These are phyloP conservation scores for Soucietia sequanensis DNA, from an alignment of 805 yeast species.

Conservation along the genomic window DNA sequence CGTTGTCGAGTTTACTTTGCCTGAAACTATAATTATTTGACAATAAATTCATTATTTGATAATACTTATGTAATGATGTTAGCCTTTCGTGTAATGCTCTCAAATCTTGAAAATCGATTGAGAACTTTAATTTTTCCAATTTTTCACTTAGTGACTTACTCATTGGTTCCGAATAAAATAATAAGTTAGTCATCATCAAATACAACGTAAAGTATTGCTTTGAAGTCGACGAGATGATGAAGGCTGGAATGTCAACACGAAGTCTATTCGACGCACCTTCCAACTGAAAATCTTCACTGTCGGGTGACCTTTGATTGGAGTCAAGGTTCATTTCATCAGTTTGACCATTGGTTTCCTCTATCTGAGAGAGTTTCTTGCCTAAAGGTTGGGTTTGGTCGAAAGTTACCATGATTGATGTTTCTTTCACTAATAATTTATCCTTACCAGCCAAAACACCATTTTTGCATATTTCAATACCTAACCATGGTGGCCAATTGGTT, in stretches of 20 bases:
- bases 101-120: constrained; percentile 68
- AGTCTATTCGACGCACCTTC: constrained; percentile 34
- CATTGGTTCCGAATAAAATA: constrained; percentile 75
- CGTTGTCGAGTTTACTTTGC: constrained; percentile 49
- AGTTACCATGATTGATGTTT: constrained; percentile 60
- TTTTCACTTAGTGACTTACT: constrained; percentile 55
- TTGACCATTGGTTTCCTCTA: constrained; percentile 5
- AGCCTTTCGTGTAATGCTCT: constrained; percentile 48
- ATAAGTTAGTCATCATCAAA: constrained; percentile 57
- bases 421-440: constrained; percentile 56
- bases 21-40: constrained; percentile 49
- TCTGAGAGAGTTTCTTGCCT: constrained; percentile 13
- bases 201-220: constrained; percentile 68
- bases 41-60: constrained; percentile 39
- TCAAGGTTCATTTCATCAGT: not conserved
- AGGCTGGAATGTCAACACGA: constrained; percentile 65
- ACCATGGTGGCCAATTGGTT: constrained; percentile 85
- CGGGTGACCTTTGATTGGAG: not conserved
- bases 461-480: constrained; percentile 65
- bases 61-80: constrained; percentile 47
- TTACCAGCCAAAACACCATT: constrained; percentile 40
- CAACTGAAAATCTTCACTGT: constrained; percentile 6
- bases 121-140: constrained; percentile 63
- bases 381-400: constrained; percentile 46
- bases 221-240: constrained; percentile 69